Evolutionary conservation across 1,139 yeast genomes (phyloP), one percentile per base, ranked within the genome.

Genomic region (Lodderomyces metapsilosis): DNA sequence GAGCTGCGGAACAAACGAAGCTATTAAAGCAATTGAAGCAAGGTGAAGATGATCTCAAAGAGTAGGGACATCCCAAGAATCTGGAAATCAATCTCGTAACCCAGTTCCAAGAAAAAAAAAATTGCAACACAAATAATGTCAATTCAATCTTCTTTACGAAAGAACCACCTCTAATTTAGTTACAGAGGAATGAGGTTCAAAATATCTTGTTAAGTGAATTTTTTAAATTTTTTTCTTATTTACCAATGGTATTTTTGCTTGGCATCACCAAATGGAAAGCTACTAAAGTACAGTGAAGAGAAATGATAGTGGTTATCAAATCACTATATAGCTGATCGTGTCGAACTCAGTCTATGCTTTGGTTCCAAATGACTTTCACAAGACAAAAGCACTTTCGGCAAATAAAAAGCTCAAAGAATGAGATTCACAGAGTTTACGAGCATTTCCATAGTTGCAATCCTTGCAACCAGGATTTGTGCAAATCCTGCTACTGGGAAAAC

Each of bases 301-400:
- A 15, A 10, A 28, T 28, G 32, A 15, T 28, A 28, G 32, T 28
- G 18, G 32, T 28, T 28, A 28, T 28, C 18, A 28, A 28, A 18
- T 15, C 12, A 16, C 32, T 28, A 28, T 28, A 28, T 28, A 28
- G n/a, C 32, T 15, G 16, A 16, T 12, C 16, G 30, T 9, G 5
- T 12, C 16, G 9, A 16, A 25, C 30, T 10, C 5, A 7, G 4
- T 9, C 16, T 5, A 12, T 12, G 16, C 16, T 10, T 12, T 5
- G 10, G 4, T 9, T 23, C 10, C 11, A 21, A 10, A 23, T 23
- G 16, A 16, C 8, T 25, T 25, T 16, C 9, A 15, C n/a, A n/a
- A 25, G 12, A 5, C 9, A 12, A 5, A 5, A 23, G 11, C n/a
- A 23, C n/a, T 23, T 8, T 23, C n/a, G 10, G 10, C n/a, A 8